Conservation (phyloP, 495 filamentous ascomycete genomes). For the Aspergillus incahuasiensis region DNA sequence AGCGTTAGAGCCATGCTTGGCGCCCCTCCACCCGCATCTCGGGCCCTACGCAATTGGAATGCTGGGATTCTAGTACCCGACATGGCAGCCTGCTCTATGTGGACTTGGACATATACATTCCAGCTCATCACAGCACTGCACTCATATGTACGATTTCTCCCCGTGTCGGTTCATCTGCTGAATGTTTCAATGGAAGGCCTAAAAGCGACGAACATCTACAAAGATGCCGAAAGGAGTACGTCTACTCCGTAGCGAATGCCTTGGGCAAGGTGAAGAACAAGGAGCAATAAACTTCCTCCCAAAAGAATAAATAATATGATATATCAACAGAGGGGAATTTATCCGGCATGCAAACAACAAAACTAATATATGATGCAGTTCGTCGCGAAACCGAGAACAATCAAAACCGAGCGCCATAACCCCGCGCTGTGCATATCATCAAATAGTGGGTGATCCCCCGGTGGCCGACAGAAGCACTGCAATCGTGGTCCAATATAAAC, state of each 20-base stretch:
- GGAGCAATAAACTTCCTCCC: not conserved
- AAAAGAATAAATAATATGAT: constrained; percentile 11
- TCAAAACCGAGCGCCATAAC: constrained; percentile 39
- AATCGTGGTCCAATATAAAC: constrained; percentile 1
- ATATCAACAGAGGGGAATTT: constrained; percentile 2
- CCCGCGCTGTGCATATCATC: constrained; percentile 45
- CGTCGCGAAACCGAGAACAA: constrained; percentile 21
- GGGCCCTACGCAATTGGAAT: constrained; percentile 2
- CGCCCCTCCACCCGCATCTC: constrained; percentile 10
- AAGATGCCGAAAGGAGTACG: no score
- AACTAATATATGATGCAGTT: constrained; percentile 19
- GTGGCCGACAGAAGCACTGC: constrained; percentile 1
- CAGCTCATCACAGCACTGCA: no score
- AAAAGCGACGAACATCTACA: no score
- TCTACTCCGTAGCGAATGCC: no score
- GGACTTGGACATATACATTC: no score
- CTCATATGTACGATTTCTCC: no score
- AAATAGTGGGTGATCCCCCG: constrained; percentile 16
- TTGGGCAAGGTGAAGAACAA: not conserved
- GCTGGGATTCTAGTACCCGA: not conserved
- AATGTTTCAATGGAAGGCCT: no score
- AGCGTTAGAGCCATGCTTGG: constrained; percentile 19
- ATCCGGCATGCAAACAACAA: constrained; percentile 15
- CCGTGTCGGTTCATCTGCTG: no score
- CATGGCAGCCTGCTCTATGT: not conserved